Percentiles rank a stretch among this genome's conserved stretches.
These are phyloP conservation scores for Hypoxylon lienhwacheense DNA, from an alignment of 495 filamentous ascomycete genomes.

Conservation along the genomic window DNA sequence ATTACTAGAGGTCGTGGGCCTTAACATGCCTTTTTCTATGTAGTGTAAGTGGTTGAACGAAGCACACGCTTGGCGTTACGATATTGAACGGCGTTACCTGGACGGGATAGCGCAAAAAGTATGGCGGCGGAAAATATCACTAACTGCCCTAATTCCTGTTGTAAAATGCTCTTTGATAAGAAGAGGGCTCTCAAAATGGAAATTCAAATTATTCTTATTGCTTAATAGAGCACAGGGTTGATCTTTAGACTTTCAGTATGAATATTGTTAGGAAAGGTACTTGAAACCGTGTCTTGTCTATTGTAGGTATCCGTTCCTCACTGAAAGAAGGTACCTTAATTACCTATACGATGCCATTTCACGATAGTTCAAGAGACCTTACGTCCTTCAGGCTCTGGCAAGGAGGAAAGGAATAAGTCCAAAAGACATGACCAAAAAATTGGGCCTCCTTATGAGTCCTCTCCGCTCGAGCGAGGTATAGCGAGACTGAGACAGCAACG, in stretches of 20 bases:
- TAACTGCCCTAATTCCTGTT: constrained; percentile 1
- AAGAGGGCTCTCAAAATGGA: constrained; percentile 18
- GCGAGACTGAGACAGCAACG: constrained; percentile 13
- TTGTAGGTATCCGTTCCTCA: constrained; percentile 2
- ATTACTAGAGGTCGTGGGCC: constrained; percentile 17
- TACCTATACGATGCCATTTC: constrained; percentile 10
- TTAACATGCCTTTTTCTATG: constrained; percentile 10
- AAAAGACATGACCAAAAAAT: too few species aligned
- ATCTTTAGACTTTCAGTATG: constrained; percentile 25
- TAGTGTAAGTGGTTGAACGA: too few species aligned
- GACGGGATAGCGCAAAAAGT: constrained; percentile 22
- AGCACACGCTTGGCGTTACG: constrained; percentile 29
- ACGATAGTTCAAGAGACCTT: constrained; percentile 7
- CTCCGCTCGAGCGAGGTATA: constrained; percentile 8
- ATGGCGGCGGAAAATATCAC: constrained; percentile 11
- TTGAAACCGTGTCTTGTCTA: constrained; percentile 2
- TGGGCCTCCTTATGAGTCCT: constrained; percentile 5
- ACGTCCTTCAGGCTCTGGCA: constrained; percentile 9
- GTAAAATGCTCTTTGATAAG: constrained; percentile 1
- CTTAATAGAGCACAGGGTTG: constrained; percentile 9
- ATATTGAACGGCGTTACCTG: constrained; percentile 32
- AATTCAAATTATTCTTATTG: constrained; percentile 4
- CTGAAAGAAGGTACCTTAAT: too few species aligned
- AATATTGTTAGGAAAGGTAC: constrained; percentile 24
- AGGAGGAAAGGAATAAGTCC: too few species aligned